Base-by-base conservation (phyloP, 768 basidiomycete species). In the Lentinus tigrinus region DNA sequence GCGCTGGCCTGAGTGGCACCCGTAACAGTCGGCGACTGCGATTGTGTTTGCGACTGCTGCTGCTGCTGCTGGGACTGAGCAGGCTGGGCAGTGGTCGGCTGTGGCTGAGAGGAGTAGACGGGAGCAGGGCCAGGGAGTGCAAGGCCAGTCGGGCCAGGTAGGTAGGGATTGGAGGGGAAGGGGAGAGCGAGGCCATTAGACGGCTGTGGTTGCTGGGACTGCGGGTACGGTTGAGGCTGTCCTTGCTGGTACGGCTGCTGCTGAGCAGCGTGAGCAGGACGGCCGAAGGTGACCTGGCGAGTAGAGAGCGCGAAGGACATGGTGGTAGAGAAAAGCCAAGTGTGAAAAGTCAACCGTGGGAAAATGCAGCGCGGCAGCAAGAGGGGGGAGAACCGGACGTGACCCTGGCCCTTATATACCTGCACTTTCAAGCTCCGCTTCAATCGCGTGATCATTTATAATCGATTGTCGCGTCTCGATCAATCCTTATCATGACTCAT, bases 231-330 rank as follows among this genome's bases (percentile, higher is more conserved):
- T 8, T 76, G 75, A 2, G 66, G 65, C 58, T 73, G 74, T 47
- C 56, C 61, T 68, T 81, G 80, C 63, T 80, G 77, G 50, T 80
- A 78, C 67, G 77, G 75, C 37, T 68, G 69, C 28, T 67, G 66
- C 65, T 70, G 69, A 13, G 66, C 57, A 10, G 64, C 65, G 31
- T 68, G 65, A 61, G 81, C 84, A 50, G 87, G 75, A 57, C 89
- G 83, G 54, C 85, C 87, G 67, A 91, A 89, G 52, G 84, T 90
- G 64, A 91, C 82, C 66, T 88, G 89, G 66, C 89, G 89, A 60
- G 89, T 83, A 61, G 89, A 88, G 53, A 91, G 79, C 34, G 86
- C 85, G 67, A 87, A 88, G 47, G 81, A 81, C 80, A 81, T 80
- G 52, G 37, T 57, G 58, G 43, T 34, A 16, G 46, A 43, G 13